A percentile compares a stretch with the other conserved stretches of the same genome.
Evolutionary conservation across 176 grass and related monocot genomes (phyloP).

Genomic region (Cenchrus fungigraminus): DNA sequence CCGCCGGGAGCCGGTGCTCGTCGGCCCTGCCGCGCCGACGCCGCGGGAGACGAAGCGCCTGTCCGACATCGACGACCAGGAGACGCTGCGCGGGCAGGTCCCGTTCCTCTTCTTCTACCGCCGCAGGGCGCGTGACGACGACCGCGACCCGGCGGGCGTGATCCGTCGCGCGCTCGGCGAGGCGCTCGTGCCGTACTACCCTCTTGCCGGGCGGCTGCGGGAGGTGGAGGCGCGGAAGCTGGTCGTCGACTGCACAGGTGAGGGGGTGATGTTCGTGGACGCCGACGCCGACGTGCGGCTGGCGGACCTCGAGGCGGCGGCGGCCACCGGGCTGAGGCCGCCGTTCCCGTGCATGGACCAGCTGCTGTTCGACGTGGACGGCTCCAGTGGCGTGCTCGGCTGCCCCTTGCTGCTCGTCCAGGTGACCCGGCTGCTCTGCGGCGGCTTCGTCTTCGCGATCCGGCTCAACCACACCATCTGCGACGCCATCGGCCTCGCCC

Average conservation of each 20-base stretch:
- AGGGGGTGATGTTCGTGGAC: constrained; percentile 53
- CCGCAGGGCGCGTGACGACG: too few species aligned
- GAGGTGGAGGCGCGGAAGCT: constrained; percentile 51
- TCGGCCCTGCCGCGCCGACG: constrained; percentile 34
- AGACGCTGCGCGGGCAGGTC: constrained; percentile 10
- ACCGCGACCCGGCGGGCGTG: too few species aligned
- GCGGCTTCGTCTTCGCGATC: constrained; percentile 52
- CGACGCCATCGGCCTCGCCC: constrained; percentile 44
- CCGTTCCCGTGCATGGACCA: constrained; percentile 57
- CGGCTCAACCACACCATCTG: constrained; percentile 58
- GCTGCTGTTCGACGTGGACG: constrained; percentile 37
- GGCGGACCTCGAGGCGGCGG: constrained; percentile 19
- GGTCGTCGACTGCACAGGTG: constrained; percentile 60
- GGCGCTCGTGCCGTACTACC: constrained; percentile 62
- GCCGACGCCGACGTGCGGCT: constrained; percentile 57
- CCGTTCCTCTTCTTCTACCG: constrained; percentile 39
- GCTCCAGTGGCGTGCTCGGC: constrained; percentile 10
- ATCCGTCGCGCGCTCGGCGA: constrained; percentile 38
- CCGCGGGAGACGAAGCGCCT: constrained; percentile 49
- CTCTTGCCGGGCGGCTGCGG: constrained; percentile 52
- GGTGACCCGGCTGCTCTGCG: constrained; percentile 61
- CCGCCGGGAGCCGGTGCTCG: constrained; percentile 24
- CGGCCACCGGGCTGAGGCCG: not conserved
- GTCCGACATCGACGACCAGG: constrained; percentile 68
- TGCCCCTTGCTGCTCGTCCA: constrained; percentile 53